phyloP scores from a whole-genome alignment of 192 early-diverging fungal genomes.

The Coemansia furcata region DNA sequence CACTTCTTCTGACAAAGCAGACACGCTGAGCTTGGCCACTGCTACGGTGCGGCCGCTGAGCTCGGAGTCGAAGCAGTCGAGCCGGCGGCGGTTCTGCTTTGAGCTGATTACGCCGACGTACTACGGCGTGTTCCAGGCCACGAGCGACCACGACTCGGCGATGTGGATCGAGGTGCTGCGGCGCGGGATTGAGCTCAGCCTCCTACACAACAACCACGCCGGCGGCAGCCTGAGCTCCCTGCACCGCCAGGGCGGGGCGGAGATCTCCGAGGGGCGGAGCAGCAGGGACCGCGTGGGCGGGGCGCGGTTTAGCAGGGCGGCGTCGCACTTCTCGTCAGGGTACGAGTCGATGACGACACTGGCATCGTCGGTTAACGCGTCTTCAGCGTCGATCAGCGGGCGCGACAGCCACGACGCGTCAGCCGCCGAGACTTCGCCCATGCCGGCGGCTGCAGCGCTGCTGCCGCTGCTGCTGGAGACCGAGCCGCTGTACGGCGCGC shows the following conservation, averaged over 20 bases:
- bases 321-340: conserved; percentile 25
- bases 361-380: conserved; percentile 17
- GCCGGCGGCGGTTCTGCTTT: conserved; percentile 68
- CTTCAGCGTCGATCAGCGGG: conserved; percentile 7
- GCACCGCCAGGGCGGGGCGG: conserved; percentile 1
- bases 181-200: conserved; percentile 46
- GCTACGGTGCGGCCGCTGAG: conserved; percentile 42
- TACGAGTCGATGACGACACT: conserved; percentile 19
- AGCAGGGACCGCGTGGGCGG: not conserved
- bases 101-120: conserved; percentile 77
- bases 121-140: conserved; percentile 71
- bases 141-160: conserved; percentile 61
- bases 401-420: conserved; percentile 12
- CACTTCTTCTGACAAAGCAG: conserved; percentile 8
- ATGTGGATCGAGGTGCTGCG: conserved; percentile 67
- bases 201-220: conserved; percentile 12
- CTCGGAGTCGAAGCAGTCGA: conserved; percentile 33
- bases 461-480: not conserved
- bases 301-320: conserved; percentile 13
- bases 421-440: not conserved
- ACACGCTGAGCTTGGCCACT: conserved; percentile 22
- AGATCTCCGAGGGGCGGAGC: not conserved
- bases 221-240: not conserved
- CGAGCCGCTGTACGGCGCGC: not conserved
- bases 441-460: not conserved